Percentiles rank a stretch among this genome's conserved stretches.
phyloP scores from a whole-genome alignment of 108 stramenopile genomes.

The Mediolabrus comicus region DNA sequence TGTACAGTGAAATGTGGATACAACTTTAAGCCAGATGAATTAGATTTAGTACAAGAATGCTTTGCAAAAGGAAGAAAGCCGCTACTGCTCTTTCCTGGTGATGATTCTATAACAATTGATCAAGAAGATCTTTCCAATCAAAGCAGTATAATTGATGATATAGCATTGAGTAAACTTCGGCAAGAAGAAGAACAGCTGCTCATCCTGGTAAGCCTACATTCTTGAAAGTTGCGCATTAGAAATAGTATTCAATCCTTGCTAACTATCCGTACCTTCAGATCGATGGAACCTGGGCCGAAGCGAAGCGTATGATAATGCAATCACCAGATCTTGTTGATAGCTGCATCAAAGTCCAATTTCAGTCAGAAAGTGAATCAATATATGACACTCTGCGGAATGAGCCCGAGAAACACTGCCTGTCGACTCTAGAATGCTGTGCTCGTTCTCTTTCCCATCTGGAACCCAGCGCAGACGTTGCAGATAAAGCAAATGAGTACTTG shows the following conservation, averaged over 20 bases:
- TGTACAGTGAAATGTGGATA: constrained; percentile 34
- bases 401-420: constrained; percentile 46
- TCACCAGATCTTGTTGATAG: constrained; percentile 34
- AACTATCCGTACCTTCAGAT: constrained; percentile 8
- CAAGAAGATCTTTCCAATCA: not conserved
- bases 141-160: not conserved
- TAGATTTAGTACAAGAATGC: constrained; percentile 3
- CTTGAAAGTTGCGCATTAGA: not conserved
- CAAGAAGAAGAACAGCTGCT: not conserved
- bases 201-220: not conserved
- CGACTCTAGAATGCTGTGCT: constrained; percentile 55
- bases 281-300: constrained; percentile 58
- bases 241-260: not conserved
- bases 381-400: constrained; percentile 48
- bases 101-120: constrained; percentile 47
- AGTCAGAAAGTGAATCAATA: constrained; percentile 20
- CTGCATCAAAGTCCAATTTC: constrained; percentile 39
- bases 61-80: constrained; percentile 14
- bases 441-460: constrained; percentile 29
- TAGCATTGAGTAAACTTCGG: not conserved
- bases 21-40: constrained; percentile 11
- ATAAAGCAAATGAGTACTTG: constrained; percentile 1
- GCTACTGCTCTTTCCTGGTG: constrained; percentile 46
- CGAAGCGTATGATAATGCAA: constrained; percentile 35
- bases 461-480: not conserved